Evolutionary conservation across 208 protist species (phyloP).

Genomic region (Leishmania tarentolae): DNA sequence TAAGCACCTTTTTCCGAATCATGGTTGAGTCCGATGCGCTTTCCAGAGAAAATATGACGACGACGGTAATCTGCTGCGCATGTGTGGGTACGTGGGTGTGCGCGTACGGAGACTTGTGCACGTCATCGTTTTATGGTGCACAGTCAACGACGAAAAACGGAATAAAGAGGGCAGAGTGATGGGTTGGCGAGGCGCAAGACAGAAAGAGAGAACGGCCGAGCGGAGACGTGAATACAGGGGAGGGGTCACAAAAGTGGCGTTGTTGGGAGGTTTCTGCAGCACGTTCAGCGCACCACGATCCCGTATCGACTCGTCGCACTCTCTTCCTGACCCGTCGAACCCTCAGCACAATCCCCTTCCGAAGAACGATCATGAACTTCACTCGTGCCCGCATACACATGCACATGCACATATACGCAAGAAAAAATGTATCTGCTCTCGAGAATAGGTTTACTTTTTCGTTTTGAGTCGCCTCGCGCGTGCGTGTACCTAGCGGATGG

Average conservation of each 20-base stretch:
- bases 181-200: neutral
- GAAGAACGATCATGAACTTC: neutral
- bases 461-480: neutral
- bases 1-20: conserved; percentile 85
- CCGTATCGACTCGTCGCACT: neutral
- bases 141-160: neutral
- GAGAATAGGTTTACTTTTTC: neutral
- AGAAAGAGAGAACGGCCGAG: neutral
- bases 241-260: neutral
- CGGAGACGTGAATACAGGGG: neutral
- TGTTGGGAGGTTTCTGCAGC: neutral
- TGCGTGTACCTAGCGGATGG: neutral
- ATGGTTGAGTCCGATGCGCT: conserved; percentile 27
- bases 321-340: neutral
- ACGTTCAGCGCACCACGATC: neutral
- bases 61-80: conserved; percentile 3
- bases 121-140: neutral
- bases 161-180: neutral
- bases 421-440: neutral
- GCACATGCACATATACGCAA: neutral
- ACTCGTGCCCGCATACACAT: neutral
- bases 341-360: neutral
- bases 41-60: neutral
- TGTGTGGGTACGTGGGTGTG: neutral
- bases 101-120: neutral